Base-by-base conservation (phyloP, 2,329 filamentous ascomycete species). In the Penicillium aurantiogriseum region DNA sequence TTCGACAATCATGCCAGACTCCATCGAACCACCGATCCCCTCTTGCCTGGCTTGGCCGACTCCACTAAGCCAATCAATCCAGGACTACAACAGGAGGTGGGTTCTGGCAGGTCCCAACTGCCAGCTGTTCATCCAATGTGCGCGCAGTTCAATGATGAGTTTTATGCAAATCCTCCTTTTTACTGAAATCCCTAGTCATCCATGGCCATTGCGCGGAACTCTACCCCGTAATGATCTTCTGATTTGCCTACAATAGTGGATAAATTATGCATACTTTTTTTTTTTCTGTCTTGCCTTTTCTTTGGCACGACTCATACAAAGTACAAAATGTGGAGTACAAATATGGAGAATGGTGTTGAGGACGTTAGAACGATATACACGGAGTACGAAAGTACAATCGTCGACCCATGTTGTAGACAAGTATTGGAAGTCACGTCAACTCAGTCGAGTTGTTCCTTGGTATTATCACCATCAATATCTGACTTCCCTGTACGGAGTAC, bases 11-110 rank as follows among this genome's bases (percentile, higher is more conserved):
- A 29, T 29, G 21, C 29, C 15, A 6, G 2, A 31, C 46, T 38
- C 46, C 38, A 51, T 51, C 45, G 39, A 51, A 27, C 52, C 46
- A 55, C 31, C n/a, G 38, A 44, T 55, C 31, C 29, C 5, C 46
- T 43, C 45, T 31, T 39, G 33, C 19, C 4, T 40, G 27, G 44
- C 51, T 49, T 33, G 43, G 39, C 39, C 10, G 40, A 19, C 11
- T 5, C 4, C 21, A 27, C 13, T 9, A 5, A 17, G 15, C 53
- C 53, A 56, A 51, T 44, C 31, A 51, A 5, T 15, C 17, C 10
- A 5, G 6, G 7, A n/a, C 51, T 3, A 23, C 23, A 21, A 21
- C 21, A n/a, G n/a, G n/a, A 50, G 42, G 31, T 42, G n/a, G 42
- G 31, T 39, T 48, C 23, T 31, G 42, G 42, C 33, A 38, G 23